Percentiles rank a stretch among this genome's conserved stretches.
phyloP scores from a whole-genome alignment of 2,329 filamentous ascomycete genomes.

The Nectriaceae sp. region DNA sequence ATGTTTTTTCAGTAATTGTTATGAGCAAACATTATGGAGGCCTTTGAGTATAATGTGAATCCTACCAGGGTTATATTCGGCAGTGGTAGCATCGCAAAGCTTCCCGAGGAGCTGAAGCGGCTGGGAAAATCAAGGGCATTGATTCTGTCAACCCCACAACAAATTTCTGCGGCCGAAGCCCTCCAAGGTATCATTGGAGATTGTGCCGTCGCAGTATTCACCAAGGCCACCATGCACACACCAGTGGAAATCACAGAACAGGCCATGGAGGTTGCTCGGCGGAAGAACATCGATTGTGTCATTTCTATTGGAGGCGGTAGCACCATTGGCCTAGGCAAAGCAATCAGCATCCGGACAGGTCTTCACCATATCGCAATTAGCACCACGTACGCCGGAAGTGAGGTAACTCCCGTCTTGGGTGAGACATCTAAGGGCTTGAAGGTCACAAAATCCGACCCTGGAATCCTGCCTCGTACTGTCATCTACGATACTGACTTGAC shows the following conservation, averaged over 20 bases:
- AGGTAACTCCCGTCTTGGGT: conserved; percentile 66
- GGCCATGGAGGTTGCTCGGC: conserved; percentile 49
- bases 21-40: conserved; percentile 43
- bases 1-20: neutral
- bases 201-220: conserved; percentile 37
- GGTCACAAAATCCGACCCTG: conserved; percentile 57
- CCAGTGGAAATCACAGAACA: conserved; percentile 58
- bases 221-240: conserved; percentile 64
- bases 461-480: conserved; percentile 60
- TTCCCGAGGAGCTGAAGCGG: conserved; percentile 44
- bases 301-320: conserved; percentile 27
- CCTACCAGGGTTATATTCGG: conserved; percentile 57
- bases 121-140: conserved; percentile 39
- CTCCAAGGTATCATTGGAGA: neutral
- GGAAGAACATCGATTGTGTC: conserved; percentile 52
- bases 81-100: conserved; percentile 51
- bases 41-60: conserved; percentile 57
- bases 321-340: conserved; percentile 60
- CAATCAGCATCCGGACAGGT: conserved; percentile 55
- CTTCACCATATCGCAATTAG: conserved; percentile 55
- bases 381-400: conserved; percentile 63
- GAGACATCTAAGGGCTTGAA: conserved; percentile 61
- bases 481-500: conserved; percentile 68
- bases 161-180: neutral
- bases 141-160: neutral